phyloP scores from a whole-genome alignment of 176 grass and related monocot species.

The Chrysopogon serrulatus region DNA sequence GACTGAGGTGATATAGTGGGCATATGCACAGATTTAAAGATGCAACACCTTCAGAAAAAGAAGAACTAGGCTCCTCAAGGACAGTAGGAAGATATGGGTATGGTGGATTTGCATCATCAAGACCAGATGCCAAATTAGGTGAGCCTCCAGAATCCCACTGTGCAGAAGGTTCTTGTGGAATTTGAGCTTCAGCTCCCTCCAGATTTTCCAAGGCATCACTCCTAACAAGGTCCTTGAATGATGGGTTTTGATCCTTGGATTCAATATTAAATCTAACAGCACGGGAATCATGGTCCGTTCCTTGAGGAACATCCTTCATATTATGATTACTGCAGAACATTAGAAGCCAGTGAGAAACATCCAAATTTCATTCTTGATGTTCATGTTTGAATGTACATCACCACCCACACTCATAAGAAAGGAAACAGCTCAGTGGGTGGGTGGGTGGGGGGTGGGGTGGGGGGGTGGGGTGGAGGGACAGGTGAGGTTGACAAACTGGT shows the following conservation, averaged over 20 bases:
- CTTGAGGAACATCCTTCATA: slow-evolving; percentile 30
- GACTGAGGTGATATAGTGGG: background rate
- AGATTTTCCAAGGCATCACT: slow-evolving; percentile 46
- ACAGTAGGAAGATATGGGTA: slow-evolving; percentile 87
- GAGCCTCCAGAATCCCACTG: slow-evolving; percentile 64
- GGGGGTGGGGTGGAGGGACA: too few relatives aligned
- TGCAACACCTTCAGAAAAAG: slow-evolving; percentile 81
- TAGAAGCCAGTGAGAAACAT: background rate
- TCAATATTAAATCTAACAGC: slow-evolving; percentile 49
- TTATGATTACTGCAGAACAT: slow-evolving; percentile 28
- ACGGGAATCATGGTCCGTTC: slow-evolving; percentile 24
- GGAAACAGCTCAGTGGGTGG: background rate
- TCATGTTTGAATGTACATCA: background rate
- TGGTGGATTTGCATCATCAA: slow-evolving; percentile 55
- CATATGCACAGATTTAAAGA: slow-evolving; percentile 7
- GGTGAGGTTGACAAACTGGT: background rate
- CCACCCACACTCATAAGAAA: background rate
- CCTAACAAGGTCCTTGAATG: slow-evolving; percentile 61
- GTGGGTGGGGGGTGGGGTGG: too few relatives aligned
- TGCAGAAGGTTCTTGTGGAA: slow-evolving; percentile 57
- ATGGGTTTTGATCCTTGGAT: slow-evolving; percentile 57
- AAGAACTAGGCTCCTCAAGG: slow-evolving; percentile 79
- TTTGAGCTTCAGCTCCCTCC: slow-evolving; percentile 40
- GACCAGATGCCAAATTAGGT: slow-evolving; percentile 46
- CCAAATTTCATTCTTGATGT: background rate